Percentiles rank a stretch among this genome's conserved stretches.
Evolutionary conservation across 2,329 filamentous ascomycete genomes (phyloP).

Genomic region (Akanthomyces uredinophilus): DNA sequence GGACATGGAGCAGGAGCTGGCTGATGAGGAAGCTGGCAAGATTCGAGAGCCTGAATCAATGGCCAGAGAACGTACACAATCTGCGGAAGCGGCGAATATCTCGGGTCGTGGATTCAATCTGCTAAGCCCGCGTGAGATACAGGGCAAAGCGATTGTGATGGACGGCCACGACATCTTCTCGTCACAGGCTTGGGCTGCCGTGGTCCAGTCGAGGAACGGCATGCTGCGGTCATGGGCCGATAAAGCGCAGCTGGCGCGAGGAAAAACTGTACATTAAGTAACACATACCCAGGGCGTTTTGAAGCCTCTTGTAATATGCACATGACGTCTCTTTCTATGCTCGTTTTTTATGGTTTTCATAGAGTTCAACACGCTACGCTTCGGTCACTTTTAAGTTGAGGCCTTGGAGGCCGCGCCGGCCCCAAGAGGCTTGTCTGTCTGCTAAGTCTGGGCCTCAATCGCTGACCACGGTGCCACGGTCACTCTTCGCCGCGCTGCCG

Average conservation of each 20-base stretch:
- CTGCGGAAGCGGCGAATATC: neutral
- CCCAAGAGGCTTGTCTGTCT: too few species aligned
- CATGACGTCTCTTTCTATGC: neutral
- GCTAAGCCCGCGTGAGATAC: neutral
- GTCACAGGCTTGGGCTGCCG: neutral
- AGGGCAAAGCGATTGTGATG: neutral
- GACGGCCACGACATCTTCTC: slow-evolving; percentile 8
- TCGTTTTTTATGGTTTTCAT: too few species aligned
- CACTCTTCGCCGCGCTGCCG: too few species aligned
- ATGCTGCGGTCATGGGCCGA: neutral
- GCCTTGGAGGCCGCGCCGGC: too few species aligned
- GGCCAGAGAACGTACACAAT: too few species aligned
- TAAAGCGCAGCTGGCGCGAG: neutral
- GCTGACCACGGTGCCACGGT: too few species aligned
- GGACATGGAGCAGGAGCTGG: slow-evolving; percentile 32
- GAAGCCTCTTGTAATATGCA: neutral
- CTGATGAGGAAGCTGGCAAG: slow-evolving; percentile 21
- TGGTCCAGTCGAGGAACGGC: neutral
- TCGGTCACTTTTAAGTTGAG: too few species aligned
- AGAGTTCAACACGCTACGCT: too few species aligned
- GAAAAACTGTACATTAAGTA: neutral
- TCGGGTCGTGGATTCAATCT: neutral
- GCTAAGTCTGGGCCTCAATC: too few species aligned
- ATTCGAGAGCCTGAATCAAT: neutral
- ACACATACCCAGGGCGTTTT: neutral